A percentile compares a stretch with the other conserved stretches of the same genome.
Conservation (phyloP, 805 yeast species). For the Sugiyamaella americana region DNA sequence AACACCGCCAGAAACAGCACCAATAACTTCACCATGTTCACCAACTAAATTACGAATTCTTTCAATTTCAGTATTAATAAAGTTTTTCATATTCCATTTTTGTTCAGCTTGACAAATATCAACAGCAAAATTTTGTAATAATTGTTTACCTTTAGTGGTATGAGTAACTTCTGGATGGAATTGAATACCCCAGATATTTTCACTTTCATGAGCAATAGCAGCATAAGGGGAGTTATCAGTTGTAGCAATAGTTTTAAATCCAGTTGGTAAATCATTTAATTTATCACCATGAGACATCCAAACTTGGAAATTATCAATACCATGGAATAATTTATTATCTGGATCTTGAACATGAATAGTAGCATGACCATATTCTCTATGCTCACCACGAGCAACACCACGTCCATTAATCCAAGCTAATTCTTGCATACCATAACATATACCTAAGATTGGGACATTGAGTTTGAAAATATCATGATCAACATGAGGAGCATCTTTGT, state of each 20-base stretch:
- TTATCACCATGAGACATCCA: conserved; percentile 99
- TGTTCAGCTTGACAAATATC: conserved; percentile 78
- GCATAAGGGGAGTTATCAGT: conserved; percentile 94
- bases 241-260: conserved; percentile 82
- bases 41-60: conserved; percentile 90
- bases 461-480: conserved; percentile 89
- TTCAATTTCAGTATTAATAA: conserved; percentile 91
- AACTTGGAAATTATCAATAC: conserved; percentile 88
- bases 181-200: conserved; percentile 87
- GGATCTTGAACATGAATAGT: conserved; percentile 68
- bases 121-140: conserved; percentile 89
- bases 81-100: conserved; percentile 98
- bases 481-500: conserved; percentile 93
- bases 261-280: conserved; percentile 81
- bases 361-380: conserved; percentile 98
- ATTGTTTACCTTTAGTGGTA: conserved; percentile 80
- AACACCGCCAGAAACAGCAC: conserved; percentile 99
- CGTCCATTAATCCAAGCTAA: conserved; percentile 96
- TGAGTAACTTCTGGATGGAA: conserved; percentile 99
- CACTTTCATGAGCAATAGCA: conserved; percentile 72
- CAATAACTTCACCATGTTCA: conserved; percentile 96
- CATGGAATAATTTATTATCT: conserved; percentile 68
- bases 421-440: conserved; percentile 99
- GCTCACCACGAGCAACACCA: conserved; percentile 91
- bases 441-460: conserved; percentile 91